Percentiles rank a stretch among this genome's conserved stretches.
Evolutionary conservation across 1,284 basidiomycete species (phyloP).

Genomic region (Tetrapyrgos nigripes): DNA sequence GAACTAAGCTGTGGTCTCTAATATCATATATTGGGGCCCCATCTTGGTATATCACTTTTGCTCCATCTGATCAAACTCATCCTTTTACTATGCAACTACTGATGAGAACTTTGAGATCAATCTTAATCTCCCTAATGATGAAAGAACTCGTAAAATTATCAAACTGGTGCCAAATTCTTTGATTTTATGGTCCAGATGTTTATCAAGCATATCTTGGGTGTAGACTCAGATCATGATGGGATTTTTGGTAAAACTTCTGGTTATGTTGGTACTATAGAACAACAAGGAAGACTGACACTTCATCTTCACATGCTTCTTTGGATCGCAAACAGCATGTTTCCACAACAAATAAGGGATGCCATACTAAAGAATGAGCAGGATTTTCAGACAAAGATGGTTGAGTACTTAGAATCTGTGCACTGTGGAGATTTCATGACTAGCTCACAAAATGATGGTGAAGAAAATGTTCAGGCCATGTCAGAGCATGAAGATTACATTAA

Average conservation of each 20-base stretch:
- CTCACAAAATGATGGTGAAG: too few species aligned
- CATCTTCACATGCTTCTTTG: conserved; percentile 21
- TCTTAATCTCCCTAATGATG: too few species aligned
- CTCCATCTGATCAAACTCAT: too few species aligned
- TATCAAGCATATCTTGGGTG: conserved; percentile 27
- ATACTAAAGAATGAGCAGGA: too few species aligned
- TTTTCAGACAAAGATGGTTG: too few species aligned
- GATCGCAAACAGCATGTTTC: background rate
- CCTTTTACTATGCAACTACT: conserved; percentile 31
- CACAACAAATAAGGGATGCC: background rate
- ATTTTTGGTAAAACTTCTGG: conserved; percentile 32
- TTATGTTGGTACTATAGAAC: conserved; percentile 43
- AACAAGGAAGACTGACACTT: conserved; percentile 38
- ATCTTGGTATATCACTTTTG: conserved; percentile 34
- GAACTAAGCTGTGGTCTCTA: conserved; percentile 44
- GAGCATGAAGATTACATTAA: too few species aligned
- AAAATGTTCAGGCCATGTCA: too few species aligned
- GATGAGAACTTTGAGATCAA: conserved; percentile 11
- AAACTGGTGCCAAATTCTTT: too few species aligned
- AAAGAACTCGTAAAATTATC: too few species aligned
- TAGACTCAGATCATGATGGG: conserved; percentile 26
- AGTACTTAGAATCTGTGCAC: too few species aligned
- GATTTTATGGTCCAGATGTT: too few species aligned
- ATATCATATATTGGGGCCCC: conserved; percentile 32
- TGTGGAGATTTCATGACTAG: too few species aligned